Percentiles rank a stretch among this genome's conserved stretches.
phyloP scores from a whole-genome alignment of 2,329 filamentous ascomycete species.

The Sporothrix protearum region DNA sequence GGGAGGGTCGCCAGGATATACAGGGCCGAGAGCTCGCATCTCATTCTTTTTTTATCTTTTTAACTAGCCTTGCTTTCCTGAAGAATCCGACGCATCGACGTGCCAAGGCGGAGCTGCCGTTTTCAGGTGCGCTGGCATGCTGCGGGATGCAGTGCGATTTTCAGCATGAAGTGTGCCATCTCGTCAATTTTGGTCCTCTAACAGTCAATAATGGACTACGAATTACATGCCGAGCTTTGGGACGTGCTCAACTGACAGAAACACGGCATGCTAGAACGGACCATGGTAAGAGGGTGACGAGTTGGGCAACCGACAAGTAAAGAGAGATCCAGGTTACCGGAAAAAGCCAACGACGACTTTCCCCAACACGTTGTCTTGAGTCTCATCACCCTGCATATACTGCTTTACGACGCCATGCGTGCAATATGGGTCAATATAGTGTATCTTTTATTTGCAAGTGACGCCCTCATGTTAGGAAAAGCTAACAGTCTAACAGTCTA shows the following conservation, averaged over 20 bases:
- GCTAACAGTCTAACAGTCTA: neutral
- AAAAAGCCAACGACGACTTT: slow-evolving; percentile 16
- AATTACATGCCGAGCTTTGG: neutral
- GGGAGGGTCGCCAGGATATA: slow-evolving; percentile 17
- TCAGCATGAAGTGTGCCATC: neutral
- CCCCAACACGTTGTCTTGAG: neutral
- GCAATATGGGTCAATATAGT: neutral
- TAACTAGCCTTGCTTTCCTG: neutral
- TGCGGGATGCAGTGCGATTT: neutral
- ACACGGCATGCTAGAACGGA: neutral
- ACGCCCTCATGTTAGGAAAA: neutral
- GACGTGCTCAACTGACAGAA: neutral
- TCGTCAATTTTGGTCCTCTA: neutral
- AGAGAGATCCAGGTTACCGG: slow-evolving; percentile 21
- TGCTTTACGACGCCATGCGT: neutral
- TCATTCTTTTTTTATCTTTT: neutral
- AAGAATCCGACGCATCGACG: neutral
- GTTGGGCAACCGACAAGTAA: neutral
- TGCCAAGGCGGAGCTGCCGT: neutral
- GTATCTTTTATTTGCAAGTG: neutral
- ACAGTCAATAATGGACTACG: neutral
- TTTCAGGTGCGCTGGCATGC: neutral
- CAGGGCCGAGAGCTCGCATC: neutral
- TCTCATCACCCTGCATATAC: neutral
- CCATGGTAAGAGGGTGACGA: neutral